Evolutionary conservation across 371 early-diverging fungal species (phyloP).

Genomic region (Mucor piriformis): DNA sequence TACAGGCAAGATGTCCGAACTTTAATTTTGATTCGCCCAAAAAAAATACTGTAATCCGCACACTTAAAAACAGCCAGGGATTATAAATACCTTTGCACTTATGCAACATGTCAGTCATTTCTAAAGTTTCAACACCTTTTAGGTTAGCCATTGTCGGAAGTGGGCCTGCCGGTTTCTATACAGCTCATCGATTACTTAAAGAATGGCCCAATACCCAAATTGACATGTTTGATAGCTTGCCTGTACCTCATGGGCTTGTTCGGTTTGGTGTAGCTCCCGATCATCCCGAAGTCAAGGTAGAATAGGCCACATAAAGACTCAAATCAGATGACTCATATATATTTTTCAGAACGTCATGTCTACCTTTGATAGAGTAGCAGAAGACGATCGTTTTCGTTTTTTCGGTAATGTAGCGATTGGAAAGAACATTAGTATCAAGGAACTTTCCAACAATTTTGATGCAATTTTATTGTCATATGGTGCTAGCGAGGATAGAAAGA

Average conservation of each 20-base stretch:
- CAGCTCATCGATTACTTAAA: conserved; percentile 80
- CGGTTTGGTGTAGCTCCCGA: conserved; percentile 99
- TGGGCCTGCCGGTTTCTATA: conserved; percentile 95
- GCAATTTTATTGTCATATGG: conserved; percentile 90
- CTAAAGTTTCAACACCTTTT: conserved; percentile 36
- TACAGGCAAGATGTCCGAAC: no score
- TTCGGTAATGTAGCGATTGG: conserved; percentile 82
- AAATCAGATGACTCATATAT: neutral
- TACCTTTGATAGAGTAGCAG: conserved; percentile 82
- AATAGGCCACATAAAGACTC: no score
- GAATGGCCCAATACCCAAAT: conserved; percentile 56
- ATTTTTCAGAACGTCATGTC: conserved; percentile 74
- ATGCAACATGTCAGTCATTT: conserved; percentile 6
- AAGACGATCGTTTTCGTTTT: conserved; percentile 73
- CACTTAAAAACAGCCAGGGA: no score
- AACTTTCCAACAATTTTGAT: conserved; percentile 71
- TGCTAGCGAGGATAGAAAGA: conserved; percentile 70
- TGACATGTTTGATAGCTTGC: conserved; percentile 88
- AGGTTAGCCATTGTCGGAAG: conserved; percentile 80
- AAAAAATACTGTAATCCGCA: no score
- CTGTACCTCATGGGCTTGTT: conserved; percentile 92
- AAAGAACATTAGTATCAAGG: conserved; percentile 45
- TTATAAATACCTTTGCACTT: no score
- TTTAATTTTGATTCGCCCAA: no score
- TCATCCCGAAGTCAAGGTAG: conserved; percentile 96